These are phyloP conservation scores for Termitomyces sp. DNA, from an alignment of 768 basidiomycete species.

Conservation along the genomic window DNA sequence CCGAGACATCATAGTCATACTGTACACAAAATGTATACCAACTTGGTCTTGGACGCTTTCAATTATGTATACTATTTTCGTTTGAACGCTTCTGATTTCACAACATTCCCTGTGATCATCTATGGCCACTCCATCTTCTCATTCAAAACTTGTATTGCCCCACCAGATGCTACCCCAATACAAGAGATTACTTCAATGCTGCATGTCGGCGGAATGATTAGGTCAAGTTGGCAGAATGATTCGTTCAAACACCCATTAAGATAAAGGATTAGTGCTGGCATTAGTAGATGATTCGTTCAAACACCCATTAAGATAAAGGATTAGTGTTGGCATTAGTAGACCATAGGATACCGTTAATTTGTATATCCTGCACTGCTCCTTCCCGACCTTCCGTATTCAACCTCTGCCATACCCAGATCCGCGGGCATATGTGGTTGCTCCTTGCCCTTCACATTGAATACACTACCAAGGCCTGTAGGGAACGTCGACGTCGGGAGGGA, in stretches of 20 bases:
- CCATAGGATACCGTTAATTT: conserved; percentile 1
- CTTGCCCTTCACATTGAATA: conserved; percentile 38
- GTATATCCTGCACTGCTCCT: conserved; percentile 29
- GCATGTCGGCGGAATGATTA: neutral
- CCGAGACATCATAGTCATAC: too few species aligned
- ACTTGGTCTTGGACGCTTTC: too few species aligned
- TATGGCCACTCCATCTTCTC: too few species aligned
- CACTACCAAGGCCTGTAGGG: conserved; percentile 44
- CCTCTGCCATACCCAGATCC: conserved; percentile 54
- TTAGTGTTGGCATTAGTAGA: conserved; percentile 3
- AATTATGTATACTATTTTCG: too few species aligned
- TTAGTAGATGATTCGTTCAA: too few species aligned
- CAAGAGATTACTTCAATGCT: neutral
- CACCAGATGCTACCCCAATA: neutral
- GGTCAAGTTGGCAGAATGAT: too few species aligned
- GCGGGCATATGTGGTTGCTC: conserved; percentile 48
- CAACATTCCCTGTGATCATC: too few species aligned
- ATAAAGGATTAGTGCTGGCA: conserved; percentile 4
- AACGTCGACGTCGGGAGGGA: conserved; percentile 75
- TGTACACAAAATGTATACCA: too few species aligned
- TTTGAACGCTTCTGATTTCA: too few species aligned
- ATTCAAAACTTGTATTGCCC: too few species aligned
- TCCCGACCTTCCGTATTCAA: conserved; percentile 65
- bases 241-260: neutral
- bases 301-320: neutral